Percentiles rank a stretch among this genome's conserved stretches.
Evolutionary conservation across 306 rosid genomes (phyloP).

Genomic region (Erythrophleum fordii): DNA sequence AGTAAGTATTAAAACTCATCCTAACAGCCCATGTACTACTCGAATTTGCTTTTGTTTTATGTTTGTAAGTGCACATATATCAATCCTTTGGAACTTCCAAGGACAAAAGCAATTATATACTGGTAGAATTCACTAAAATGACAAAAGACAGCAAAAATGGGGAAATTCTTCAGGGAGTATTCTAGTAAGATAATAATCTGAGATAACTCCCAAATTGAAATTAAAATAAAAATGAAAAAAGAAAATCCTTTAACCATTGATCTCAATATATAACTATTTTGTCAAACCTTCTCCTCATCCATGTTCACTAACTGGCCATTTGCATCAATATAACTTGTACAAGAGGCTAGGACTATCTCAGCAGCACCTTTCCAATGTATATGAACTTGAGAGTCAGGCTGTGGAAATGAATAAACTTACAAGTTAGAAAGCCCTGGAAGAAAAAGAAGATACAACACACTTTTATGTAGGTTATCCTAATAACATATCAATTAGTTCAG

Average conservation of each 20-base stretch:
- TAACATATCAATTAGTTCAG: not conserved
- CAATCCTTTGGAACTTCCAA: not conserved
- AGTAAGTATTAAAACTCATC: constrained; percentile 7
- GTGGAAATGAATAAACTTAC: constrained; percentile 32
- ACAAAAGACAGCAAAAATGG: not conserved
- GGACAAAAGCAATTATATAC: not conserved
- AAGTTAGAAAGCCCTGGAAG: not conserved
- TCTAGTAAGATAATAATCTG: not conserved
- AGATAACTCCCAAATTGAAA: not conserved
- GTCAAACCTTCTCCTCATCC: constrained; percentile 80
- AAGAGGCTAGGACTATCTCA: constrained; percentile 82
- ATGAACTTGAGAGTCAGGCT: constrained; percentile 74
- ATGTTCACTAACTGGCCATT: constrained; percentile 53
- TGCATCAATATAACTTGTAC: constrained; percentile 60
- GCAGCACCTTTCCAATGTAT: constrained; percentile 99
- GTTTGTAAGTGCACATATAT: not conserved
- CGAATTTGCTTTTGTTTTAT: constrained; percentile 7
- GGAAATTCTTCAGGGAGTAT: not conserved
- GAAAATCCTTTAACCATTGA: not conserved
- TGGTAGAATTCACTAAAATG: constrained; percentile 14
- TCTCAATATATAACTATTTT: constrained; percentile 12
- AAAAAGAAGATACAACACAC: constrained; percentile 13
- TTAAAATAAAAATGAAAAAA: not conserved
- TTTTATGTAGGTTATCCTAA: not conserved
- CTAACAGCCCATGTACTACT: not conserved